Evolutionary conservation across 1,284 basidiomycete genomes (phyloP).

Genomic region (Rhizoctonia solani): DNA sequence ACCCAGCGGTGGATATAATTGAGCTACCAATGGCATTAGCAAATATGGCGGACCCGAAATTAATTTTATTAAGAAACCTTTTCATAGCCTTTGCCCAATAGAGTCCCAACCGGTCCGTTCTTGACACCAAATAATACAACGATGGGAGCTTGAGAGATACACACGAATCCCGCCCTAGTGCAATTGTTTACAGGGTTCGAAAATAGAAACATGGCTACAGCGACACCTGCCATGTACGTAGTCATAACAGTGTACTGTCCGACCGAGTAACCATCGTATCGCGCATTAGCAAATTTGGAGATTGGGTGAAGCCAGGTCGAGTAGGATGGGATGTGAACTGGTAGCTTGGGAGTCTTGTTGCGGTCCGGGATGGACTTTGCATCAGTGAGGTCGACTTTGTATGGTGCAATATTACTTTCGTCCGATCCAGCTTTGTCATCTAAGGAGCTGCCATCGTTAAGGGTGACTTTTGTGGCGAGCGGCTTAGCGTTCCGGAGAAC

Average conservation of each 20-base stretch:
- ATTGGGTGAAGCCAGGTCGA: constrained; percentile 34
- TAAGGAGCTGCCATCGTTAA: background rate
- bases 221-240: constrained; percentile 23
- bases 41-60: background rate
- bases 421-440: background rate
- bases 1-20: constrained; percentile 39
- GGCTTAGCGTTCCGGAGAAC: constrained; percentile 22
- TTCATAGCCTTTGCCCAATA: constrained; percentile 36
- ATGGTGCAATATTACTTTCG: constrained; percentile 28
- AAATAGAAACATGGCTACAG: constrained; percentile 33
- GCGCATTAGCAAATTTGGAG: constrained; percentile 15
- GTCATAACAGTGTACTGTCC: constrained; percentile 28
- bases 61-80: constrained; percentile 12
- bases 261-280: constrained; percentile 31
- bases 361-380: background rate
- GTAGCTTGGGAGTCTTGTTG: background rate
- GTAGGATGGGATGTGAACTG: constrained; percentile 33
- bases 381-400: constrained; percentile 18
- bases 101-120: constrained; percentile 36
- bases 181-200: constrained; percentile 34
- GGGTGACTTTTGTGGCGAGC: background rate
- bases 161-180: constrained; percentile 35
- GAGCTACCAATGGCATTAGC: constrained; percentile 22
- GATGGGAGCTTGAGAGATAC: constrained; percentile 35
- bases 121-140: constrained; percentile 37